A percentile compares a stretch with the other conserved stretches of the same genome.
These are phyloP conservation scores for Coemansia umbellata DNA, from an alignment of 192 early-diverging fungal species.

Conservation along the genomic window DNA sequence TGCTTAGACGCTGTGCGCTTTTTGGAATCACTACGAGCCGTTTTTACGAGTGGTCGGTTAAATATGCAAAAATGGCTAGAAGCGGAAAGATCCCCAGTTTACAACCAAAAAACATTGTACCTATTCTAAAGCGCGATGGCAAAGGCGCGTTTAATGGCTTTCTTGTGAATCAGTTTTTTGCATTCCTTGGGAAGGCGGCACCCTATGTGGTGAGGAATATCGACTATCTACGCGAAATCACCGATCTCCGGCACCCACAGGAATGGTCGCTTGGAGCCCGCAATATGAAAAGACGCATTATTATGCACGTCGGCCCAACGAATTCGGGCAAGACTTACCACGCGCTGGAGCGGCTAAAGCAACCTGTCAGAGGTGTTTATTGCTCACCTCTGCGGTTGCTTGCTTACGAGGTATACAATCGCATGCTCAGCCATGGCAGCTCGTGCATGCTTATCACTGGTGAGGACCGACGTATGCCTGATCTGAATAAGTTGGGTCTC, in stretches of 20 bases:
- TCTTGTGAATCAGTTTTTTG: constrained; percentile 42
- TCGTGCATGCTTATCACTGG: constrained; percentile 86
- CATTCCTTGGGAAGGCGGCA: constrained; percentile 47
- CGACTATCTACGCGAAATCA: constrained; percentile 56
- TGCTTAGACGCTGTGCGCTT: constrained; percentile 23
- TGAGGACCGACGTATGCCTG: constrained; percentile 71
- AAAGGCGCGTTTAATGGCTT: constrained; percentile 13
- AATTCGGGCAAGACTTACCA: constrained; percentile 96
- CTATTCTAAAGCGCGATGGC: constrained; percentile 20
- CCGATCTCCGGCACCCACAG: constrained; percentile 72
- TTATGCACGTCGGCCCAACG: constrained; percentile 94
- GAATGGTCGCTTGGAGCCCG: constrained; percentile 78
- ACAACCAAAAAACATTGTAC: constrained; percentile 15
- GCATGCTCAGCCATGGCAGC: constrained; percentile 72
- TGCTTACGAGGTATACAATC: constrained; percentile 87
- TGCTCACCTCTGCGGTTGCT: constrained; percentile 88
- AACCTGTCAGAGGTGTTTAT: constrained; percentile 67
- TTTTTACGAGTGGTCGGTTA: constrained; percentile 31
- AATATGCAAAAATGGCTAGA: constrained; percentile 15
- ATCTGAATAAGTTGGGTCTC: constrained; percentile 26
- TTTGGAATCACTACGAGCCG: constrained; percentile 30
- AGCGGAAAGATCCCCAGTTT: constrained; percentile 20
- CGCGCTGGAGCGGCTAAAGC: constrained; percentile 69
- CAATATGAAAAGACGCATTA: constrained; percentile 71
- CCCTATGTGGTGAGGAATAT: constrained; percentile 45